These are phyloP conservation scores for Mucor irregularis DNA, from an alignment of 371 early-diverging fungal genomes.

Conservation along the genomic window DNA sequence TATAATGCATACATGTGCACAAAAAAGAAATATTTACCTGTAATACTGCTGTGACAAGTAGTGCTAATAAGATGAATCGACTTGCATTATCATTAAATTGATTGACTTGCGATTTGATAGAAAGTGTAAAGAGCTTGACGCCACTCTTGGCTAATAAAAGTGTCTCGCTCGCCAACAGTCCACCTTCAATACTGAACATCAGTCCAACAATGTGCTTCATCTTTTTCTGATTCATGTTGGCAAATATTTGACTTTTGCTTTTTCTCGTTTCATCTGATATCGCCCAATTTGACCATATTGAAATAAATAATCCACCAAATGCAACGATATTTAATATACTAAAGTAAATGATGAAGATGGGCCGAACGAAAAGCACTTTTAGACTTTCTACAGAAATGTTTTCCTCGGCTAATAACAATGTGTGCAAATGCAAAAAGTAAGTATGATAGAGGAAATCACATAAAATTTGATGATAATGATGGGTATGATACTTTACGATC, in stretches of 20 bases:
- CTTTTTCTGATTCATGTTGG: conserved; percentile 40
- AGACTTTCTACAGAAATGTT: conserved; percentile 58
- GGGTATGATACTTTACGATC: no score
- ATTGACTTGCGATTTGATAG: conserved; percentile 53
- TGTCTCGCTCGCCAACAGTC: conserved; percentile 66
- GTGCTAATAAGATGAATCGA: conserved; percentile 57
- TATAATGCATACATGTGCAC: not conserved
- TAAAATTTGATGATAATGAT: conserved; percentile 20
- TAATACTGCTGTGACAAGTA: conserved; percentile 60
- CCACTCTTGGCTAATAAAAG: conserved; percentile 68
- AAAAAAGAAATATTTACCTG: conserved; percentile 45
- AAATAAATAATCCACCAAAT: conserved; percentile 51
- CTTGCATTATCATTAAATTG: conserved; percentile 65
- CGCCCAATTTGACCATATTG: conserved; percentile 62
- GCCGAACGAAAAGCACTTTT: conserved; percentile 56
- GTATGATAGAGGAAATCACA: not conserved
- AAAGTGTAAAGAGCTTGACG: conserved; percentile 60
- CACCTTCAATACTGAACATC: conserved; percentile 65
- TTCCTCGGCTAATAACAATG: conserved; percentile 45
- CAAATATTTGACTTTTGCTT: conserved; percentile 33
- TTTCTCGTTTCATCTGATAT: conserved; percentile 42
- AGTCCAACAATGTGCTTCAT: conserved; percentile 60
- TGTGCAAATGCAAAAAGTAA: not conserved
- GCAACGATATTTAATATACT: conserved; percentile 59
- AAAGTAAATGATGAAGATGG: conserved; percentile 68